Base-by-base conservation (phyloP, 768 basidiomycete genomes). In the Suillus cothurnatus region DNA sequence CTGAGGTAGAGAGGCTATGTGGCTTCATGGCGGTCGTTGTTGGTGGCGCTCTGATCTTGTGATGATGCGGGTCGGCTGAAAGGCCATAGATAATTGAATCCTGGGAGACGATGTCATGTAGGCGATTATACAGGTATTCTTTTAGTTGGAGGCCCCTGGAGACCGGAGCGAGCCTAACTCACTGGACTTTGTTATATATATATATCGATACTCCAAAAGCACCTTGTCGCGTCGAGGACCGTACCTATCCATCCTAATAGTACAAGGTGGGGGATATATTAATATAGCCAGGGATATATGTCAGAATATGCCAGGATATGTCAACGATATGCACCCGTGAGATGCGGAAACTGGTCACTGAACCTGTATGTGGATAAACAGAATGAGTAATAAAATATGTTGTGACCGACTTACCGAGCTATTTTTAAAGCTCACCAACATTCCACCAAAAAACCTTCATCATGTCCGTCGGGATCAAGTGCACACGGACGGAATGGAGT, bases 31-130 rank as follows among this genome's bases (percentile, higher is more conserved):
- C 23, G 32, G 8, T 64, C 19, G 12, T 59, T 28, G 19, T 38
- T 31, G 58, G 58, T 12, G 14, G 61, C 1, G 63, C 19, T 14
- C 15, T 63, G 36, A 49, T 64, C 17, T 62, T 64, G 63, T 64
- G 43, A 62, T 21, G 52, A 55, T n/a, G 19, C 52, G 52, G 9
- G 28, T 32, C 11, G 19, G 28, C 21, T 14, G 32, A 5, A 11
- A 21, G 31, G 14, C 12, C 0, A 34, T 3, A 53, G 31, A 14
- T 31, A 1, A 19, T 31, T 31, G 31, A 28, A 21, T 19, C 31
- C 19, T 21, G 17, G 31, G 31, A 6, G 19, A 32, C 19, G 19
- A 53, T 53, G 52, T 55, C 1, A 32, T 52, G 28, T 26, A 31
- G 32, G 52, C 9, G 28, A 9, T 9, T 52, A 52, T 52, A 52